Percentiles rank a stretch among this genome's conserved stretches.
Evolutionary conservation across 805 yeast species (phyloP).

Genomic region (Gaillardinia entomophila): DNA sequence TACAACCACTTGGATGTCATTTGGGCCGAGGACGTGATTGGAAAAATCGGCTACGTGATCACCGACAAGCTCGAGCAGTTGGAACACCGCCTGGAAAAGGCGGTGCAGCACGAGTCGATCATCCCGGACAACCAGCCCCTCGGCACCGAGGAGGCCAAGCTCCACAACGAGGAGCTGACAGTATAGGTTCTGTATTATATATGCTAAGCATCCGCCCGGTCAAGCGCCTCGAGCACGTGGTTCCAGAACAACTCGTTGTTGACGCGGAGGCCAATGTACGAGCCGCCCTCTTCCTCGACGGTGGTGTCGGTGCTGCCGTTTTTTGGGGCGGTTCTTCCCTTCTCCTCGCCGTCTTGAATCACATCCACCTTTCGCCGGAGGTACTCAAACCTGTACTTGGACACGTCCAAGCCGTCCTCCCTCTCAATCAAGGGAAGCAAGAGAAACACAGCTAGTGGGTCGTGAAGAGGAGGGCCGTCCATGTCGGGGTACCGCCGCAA

Average conservation of each 20-base stretch:
- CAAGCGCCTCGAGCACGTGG: neutral
- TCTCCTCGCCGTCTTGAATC: slow-evolving; percentile 19
- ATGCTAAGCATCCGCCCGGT: neutral
- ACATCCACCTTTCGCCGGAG: slow-evolving; percentile 20
- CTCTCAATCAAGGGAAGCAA: slow-evolving; percentile 42
- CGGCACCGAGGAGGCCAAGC: too few relatives aligned
- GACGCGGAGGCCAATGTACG: neutral
- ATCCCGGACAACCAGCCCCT: too few relatives aligned
- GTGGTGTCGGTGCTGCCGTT: slow-evolving; percentile 5
- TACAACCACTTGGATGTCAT: slow-evolving; percentile 88
- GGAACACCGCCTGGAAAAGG: too few relatives aligned
- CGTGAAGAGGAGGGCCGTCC: slow-evolving; percentile 74
- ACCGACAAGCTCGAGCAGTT: slow-evolving; percentile 5
- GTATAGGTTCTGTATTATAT: too few relatives aligned
- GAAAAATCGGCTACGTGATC: slow-evolving; percentile 50
- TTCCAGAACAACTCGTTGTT: neutral
- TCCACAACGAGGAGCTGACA: too few relatives aligned
- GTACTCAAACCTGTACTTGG: slow-evolving; percentile 17
- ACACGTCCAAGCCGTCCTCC: slow-evolving; percentile 9
- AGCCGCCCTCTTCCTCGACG: neutral
- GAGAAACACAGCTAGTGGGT: slow-evolving; percentile 65
- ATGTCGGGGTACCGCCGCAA: slow-evolving; percentile 10
- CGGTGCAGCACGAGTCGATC: too few relatives aligned
- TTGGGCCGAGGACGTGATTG: slow-evolving; percentile 81
- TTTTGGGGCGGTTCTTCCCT: slow-evolving; percentile 21